Evolutionary conservation across 2,329 filamentous ascomycete species (phyloP).

Genomic region (Aspergillus neotritici): DNA sequence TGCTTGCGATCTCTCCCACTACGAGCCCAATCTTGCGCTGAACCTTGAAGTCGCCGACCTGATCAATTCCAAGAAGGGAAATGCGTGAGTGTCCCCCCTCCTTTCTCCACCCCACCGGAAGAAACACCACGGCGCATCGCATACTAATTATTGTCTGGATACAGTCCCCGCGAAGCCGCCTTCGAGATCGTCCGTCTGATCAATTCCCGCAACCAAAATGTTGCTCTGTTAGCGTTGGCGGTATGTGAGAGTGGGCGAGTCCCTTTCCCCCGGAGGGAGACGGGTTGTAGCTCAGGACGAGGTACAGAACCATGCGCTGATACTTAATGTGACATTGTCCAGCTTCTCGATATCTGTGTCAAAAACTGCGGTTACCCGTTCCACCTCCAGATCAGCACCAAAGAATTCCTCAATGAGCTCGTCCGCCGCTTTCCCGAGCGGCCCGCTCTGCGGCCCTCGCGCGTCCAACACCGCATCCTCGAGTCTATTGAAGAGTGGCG

Average conservation of each 20-base stretch:
- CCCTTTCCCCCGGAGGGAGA: conserved; percentile 7
- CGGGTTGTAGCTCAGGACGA: too few species aligned
- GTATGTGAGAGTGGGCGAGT: conserved; percentile 36
- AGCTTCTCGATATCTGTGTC: conserved; percentile 95
- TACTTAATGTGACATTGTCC: conserved; percentile 11
- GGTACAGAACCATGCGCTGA: too few species aligned
- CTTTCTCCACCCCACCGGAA: too few species aligned
- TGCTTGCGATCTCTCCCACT: conserved; percentile 95
- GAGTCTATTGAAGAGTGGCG: conserved; percentile 98
- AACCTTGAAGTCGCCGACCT: conserved; percentile 95
- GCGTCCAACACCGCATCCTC: conserved; percentile 87
- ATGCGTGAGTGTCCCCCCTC: conserved; percentile 51
- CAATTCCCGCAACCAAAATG: conserved; percentile 95
- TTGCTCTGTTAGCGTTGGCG: conserved; percentile 78
- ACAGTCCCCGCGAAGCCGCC: conserved; percentile 80
- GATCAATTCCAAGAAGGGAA: conserved; percentile 96
- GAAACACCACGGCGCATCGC: too few species aligned
- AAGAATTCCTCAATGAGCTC: conserved; percentile 97
- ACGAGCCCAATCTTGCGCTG: conserved; percentile 92
- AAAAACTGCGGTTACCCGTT: conserved; percentile 99
- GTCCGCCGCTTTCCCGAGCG: conserved; percentile 93
- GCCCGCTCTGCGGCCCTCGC: conserved; percentile 75
- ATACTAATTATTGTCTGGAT: conserved; percentile 18
- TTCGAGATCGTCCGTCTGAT: conserved; percentile 88
- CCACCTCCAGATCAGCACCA: conserved; percentile 96